Conservation (phyloP, 2,329 filamentous ascomycete genomes). For the Verticillium isaacii region DNA sequence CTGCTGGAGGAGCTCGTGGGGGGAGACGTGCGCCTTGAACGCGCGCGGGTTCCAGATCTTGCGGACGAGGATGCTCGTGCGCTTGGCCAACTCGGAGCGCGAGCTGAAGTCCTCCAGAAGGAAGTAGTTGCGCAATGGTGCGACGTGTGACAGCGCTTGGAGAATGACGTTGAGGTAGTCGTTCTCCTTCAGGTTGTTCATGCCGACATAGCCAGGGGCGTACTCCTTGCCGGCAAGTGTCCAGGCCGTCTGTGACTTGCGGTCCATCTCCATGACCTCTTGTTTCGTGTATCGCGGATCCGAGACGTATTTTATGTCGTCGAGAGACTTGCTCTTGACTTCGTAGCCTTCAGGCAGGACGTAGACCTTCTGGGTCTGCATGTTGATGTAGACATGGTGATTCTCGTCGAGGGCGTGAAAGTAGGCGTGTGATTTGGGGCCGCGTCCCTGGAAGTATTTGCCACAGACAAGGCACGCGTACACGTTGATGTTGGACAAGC, state of each 20-base stretch:
- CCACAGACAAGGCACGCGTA: slow-evolving; percentile 97
- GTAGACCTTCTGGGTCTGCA: slow-evolving; percentile 87
- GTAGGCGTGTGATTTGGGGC: slow-evolving; percentile 92
- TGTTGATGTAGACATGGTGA: slow-evolving; percentile 98
- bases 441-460: slow-evolving; percentile 94
- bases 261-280: slow-evolving; percentile 78
- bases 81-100: slow-evolving; percentile 74
- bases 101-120: slow-evolving; percentile 77
- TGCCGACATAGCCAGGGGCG: slow-evolving; percentile 89
- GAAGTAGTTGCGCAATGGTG: slow-evolving; percentile 85
- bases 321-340: slow-evolving; percentile 87
- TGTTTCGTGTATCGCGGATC: slow-evolving; percentile 79
- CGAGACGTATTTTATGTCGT: slow-evolving; percentile 97
- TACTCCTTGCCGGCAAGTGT: slow-evolving; percentile 83
- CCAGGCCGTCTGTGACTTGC: slow-evolving; percentile 52
- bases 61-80: slow-evolving; percentile 83
- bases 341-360: slow-evolving; percentile 96
- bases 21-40: slow-evolving; percentile 95
- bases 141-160: slow-evolving; percentile 85
- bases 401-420: slow-evolving; percentile 93
- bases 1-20: slow-evolving; percentile 94
- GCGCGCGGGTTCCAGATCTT: slow-evolving; percentile 98
- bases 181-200: slow-evolving; percentile 99
- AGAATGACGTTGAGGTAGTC: slow-evolving; percentile 97
- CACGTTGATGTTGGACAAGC: slow-evolving; percentile 95